Conservation (phyloP, 495 filamentous ascomycete species). For the Aspergillus avenaceus region DNA sequence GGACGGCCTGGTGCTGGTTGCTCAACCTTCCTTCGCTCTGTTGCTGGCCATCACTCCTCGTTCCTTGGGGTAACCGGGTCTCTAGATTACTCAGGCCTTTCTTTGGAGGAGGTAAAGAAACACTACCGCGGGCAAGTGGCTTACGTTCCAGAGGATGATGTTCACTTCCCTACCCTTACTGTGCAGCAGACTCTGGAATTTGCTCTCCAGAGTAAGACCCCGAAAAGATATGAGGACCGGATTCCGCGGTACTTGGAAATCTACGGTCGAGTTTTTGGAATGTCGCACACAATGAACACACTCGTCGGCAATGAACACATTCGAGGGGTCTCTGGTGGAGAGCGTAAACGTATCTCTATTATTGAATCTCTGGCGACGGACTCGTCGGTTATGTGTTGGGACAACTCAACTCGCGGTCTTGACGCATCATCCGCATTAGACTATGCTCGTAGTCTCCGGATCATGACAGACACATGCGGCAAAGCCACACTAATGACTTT, state of each 20-base stretch:
- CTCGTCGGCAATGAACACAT: slow-evolving; percentile 79
- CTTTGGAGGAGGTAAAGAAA: slow-evolving; percentile 52
- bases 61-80: slow-evolving; percentile 75
- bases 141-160: slow-evolving; percentile 80
- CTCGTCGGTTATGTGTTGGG: slow-evolving; percentile 74
- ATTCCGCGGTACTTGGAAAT: slow-evolving; percentile 67
- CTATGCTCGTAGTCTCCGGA: slow-evolving; percentile 61
- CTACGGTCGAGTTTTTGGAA: slow-evolving; percentile 76
- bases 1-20: slow-evolving; percentile 83
- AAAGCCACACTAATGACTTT: slow-evolving; percentile 75
- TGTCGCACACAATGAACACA: slow-evolving; percentile 75
- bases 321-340: slow-evolving; percentile 84
- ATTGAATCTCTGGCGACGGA: slow-evolving; percentile 62
- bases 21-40: slow-evolving; percentile 80
- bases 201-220: slow-evolving; percentile 73
- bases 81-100: slow-evolving; percentile 73
- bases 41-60: slow-evolving; percentile 74
- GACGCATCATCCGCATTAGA: slow-evolving; percentile 80
- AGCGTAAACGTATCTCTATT: slow-evolving; percentile 62
- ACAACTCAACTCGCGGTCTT: slow-evolving; percentile 78
- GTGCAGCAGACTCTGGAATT: slow-evolving; percentile 81
- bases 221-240: slow-evolving; percentile 62
- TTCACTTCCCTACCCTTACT: slow-evolving; percentile 78
- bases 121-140: slow-evolving; percentile 74
- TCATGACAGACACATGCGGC: slow-evolving; percentile 75